Evolutionary conservation across 169 alveolate genomes (phyloP), one percentile per base, ranked within the genome.

Genomic region (Eimeria necatrix): DNA sequence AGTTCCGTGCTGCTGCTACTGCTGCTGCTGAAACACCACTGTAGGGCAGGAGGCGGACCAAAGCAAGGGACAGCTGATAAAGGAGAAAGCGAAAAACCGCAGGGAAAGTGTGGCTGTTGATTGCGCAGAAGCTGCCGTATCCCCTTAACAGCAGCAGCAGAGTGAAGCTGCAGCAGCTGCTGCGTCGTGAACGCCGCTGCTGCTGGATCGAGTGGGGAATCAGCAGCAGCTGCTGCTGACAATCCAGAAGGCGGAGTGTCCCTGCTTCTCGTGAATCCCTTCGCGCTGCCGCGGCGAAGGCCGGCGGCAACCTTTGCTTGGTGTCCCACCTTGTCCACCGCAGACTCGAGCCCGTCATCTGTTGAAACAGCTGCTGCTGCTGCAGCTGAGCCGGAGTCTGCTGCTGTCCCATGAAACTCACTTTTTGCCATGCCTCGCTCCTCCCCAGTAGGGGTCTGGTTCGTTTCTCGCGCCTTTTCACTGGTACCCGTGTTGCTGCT

Each of bases 1-100:
- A 32, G 24, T 32, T 48, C 46, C 46, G 24, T 48, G 49, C 32
- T 49, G 46, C 32, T 41, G 87, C 61, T 49, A 51, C 73, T 68
- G 68, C 48, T 64, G 22, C 64, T 41, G 87, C 68, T 49, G 59
- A 46, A 52, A 22, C 85, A 53, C 73, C 24, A 41, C 86, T 24
- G 83, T 41, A 68, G 68, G 22, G 52, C 52, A 14, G 85, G 85
- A 24, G 80, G 85, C 20, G 94, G 83, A 10, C 18, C 20, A 16
- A 49, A 71, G 52, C 52, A 46, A 24, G 84, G 84, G 26, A 87
- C 22, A 6, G 94, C 60, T 14, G 94, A 16, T 0, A 73, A n/a
- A 7, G 94, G 94, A 4, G 94, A 64, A 9, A 87, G 71, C 9
- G 94, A 85, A 49, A 64, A 87, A 22, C 86, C 84, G 85, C 94